Evolutionary conservation across 2,329 filamentous ascomycete species (phyloP), one percentile per base, ranked within the genome.

Genomic region (Diaporthe ampelina): DNA sequence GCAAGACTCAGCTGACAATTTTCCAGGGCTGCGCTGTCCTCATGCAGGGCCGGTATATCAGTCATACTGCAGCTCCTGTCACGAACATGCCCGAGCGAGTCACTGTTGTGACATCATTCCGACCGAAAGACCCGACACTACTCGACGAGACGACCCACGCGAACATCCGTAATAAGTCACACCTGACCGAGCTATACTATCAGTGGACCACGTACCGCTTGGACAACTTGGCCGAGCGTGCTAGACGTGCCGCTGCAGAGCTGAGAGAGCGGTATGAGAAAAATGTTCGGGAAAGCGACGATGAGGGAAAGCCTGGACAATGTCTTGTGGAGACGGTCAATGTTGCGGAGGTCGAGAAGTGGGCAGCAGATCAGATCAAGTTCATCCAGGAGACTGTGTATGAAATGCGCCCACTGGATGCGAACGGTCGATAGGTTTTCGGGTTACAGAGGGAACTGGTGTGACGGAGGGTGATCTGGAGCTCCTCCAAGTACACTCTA

Each of bases 41-140:
- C n/a, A 84, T 93, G 56, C 91, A 93, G 80, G 92, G 91, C 21
- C 86, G 91, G 29, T 92, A 93, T 82, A 91, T 93, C 75, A 88
- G 90, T 76, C 91, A 93, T 79, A 50, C 48, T 50, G 48, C 48
- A 21, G 48, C 21, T 24, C 21, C 48, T 1, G 48, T 50, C 19
- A 50, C 48, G 7, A 50, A 50, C 48, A 50, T 50, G 48, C n/a
- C 48, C 48, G 48, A 50, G 4, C 48, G 15, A 11, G 13, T 68
- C 26, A 90, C 86, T 57, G 91, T 91, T 83, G 90, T 93, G 68
- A 93, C 91, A 0, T 90, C 89, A 5, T 93, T 92, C 83, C 87
- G 92, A 13, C 90, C 91, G 2, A 88, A 86, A 69, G 87, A 85
- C 29, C 84, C 90, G 2, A 83, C 83, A 26, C 78, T 89, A 56